Evolutionary conservation across 192 early-diverging fungal genomes (phyloP).

Genomic region (Entomortierella beljakovae): DNA sequence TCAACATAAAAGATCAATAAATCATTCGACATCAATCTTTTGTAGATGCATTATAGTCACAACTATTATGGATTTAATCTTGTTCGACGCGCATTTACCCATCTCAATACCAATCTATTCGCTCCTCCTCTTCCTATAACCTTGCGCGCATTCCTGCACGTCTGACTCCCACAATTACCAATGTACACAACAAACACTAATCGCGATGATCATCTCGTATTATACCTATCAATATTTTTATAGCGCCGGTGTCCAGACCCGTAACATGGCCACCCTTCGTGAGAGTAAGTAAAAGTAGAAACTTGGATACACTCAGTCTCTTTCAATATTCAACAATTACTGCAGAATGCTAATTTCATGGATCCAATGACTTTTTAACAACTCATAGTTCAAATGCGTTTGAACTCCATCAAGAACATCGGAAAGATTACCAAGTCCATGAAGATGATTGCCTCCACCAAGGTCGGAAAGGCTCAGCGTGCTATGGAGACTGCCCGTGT

Average conservation of each 20-base stretch:
- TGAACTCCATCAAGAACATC: conserved; percentile 98
- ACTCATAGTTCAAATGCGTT: conserved; percentile 84
- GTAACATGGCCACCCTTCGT: conserved; percentile 95
- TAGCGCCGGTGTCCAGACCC: conserved; percentile 76
- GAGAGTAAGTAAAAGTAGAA: conserved; percentile 75
- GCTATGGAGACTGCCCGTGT: conserved; percentile 88
- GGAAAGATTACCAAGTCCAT: conserved; percentile 99
- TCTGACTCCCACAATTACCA: no score
- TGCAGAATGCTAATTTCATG: no score
- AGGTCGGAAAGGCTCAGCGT: conserved; percentile 90
- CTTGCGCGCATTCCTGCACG: no score
- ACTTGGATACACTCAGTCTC: no score
- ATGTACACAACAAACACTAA: not conserved
- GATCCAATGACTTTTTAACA: no score
- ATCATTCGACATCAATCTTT: no score
- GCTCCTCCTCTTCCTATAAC: no score
- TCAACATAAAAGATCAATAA: no score
- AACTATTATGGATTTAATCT: not conserved
- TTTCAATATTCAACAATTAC: no score
- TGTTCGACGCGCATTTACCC: not conserved
- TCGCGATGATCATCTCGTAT: not conserved
- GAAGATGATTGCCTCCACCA: conserved; percentile 99
- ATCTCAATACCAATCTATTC: no score
- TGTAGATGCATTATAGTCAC: no score
- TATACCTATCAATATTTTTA: conserved; percentile 1